These are phyloP conservation scores for Panicum hallii DNA, from an alignment of 202 grass and related monocot species.

Conservation along the genomic window DNA sequence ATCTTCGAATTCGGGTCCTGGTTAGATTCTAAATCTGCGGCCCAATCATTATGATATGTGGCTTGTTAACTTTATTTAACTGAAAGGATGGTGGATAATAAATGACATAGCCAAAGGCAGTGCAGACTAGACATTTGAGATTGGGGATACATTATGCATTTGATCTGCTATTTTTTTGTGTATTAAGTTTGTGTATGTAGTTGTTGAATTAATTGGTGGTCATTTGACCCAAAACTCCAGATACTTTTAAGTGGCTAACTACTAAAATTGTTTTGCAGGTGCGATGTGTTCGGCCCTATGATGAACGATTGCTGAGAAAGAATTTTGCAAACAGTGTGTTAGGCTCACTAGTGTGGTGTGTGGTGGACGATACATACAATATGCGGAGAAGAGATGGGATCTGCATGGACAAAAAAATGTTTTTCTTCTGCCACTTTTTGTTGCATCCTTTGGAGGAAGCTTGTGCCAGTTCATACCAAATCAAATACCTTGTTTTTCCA, in stretches of 20 bases:
- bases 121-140: neutral
- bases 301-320: conserved; percentile 29
- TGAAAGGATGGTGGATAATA: conserved; percentile 23
- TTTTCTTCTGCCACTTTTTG: conserved; percentile 44
- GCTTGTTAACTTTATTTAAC: conserved; percentile 19
- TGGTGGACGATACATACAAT: conserved; percentile 34
- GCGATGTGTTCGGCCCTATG: conserved; percentile 77
- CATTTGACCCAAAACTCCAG: conserved; percentile 4
- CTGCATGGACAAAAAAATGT: conserved; percentile 35
- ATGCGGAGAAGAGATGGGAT: conserved; percentile 24
- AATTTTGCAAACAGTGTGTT: conserved; percentile 46
- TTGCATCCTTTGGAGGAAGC: conserved; percentile 27
- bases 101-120: conserved; percentile 20
- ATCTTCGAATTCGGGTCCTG: neutral
- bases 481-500: conserved; percentile 17
- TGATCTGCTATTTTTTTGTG: conserved; percentile 19
- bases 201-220: neutral
- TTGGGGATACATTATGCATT: neutral
- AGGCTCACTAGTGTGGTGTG: conserved; percentile 23
- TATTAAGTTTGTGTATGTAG: conserved; percentile 11
- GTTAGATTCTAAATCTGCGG: conserved; percentile 32
- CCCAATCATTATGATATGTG: neutral
- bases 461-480: conserved; percentile 17
- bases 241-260: conserved; percentile 26
- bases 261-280: conserved; percentile 53